Evolutionary conservation across 352 stramenopile genomes (phyloP).

Genomic region (Phytophthora parvispora): DNA sequence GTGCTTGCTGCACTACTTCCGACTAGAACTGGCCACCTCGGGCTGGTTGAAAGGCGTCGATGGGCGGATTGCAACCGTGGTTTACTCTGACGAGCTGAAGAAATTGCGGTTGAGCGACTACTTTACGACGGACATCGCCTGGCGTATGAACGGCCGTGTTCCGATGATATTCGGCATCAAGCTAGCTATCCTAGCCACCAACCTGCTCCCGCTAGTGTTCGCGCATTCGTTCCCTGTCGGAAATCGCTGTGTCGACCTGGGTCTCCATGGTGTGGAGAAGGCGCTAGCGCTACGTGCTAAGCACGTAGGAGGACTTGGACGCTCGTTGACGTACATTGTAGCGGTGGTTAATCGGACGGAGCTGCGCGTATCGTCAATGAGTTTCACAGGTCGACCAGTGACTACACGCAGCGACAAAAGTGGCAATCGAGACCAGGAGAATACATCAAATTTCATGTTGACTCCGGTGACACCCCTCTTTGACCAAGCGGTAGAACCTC

Average conservation of each 20-base stretch:
- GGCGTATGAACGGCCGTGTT: conserved; percentile 45
- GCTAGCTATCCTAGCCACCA: conserved; percentile 34
- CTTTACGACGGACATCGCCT: conserved; percentile 26
- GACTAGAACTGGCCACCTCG: conserved; percentile 14
- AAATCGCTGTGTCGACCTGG: background rate
- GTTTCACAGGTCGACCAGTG: background rate
- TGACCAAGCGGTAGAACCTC: background rate
- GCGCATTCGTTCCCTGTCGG: conserved; percentile 16
- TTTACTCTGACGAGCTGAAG: conserved; percentile 40
- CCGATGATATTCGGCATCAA: conserved; percentile 27
- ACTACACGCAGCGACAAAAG: background rate
- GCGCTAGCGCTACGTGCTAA: conserved; percentile 27
- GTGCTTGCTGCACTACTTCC: conserved; percentile 38
- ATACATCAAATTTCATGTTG: no score
- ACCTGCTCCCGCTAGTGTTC: conserved; percentile 36
- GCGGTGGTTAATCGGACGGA: background rate
- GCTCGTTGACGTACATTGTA: conserved; percentile 9
- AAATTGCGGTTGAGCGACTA: conserved; percentile 20
- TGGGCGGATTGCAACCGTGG: conserved; percentile 24
- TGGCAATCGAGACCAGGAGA: no score
- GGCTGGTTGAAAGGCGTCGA: conserved; percentile 26
- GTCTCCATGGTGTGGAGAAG: conserved; percentile 28
- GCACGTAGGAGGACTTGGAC: conserved; percentile 40
- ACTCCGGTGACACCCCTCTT: background rate
- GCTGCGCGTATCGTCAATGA: background rate